These are phyloP conservation scores for Cornus suecica DNA, from an alignment of 148 eudicot species.

Conservation along the genomic window DNA sequence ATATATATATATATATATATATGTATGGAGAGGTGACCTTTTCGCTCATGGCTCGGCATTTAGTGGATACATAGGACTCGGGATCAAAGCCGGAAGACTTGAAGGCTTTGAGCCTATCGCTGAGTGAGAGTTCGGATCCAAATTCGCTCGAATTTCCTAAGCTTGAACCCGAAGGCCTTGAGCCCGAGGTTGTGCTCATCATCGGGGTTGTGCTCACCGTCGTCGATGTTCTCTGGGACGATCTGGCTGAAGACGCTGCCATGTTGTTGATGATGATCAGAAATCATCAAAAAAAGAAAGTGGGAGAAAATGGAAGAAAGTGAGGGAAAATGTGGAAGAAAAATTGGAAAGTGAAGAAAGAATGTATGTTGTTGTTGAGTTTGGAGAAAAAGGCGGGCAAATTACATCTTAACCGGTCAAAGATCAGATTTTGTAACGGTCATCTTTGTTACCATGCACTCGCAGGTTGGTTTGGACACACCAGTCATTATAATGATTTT, in stretches of 20 bases:
- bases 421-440: not conserved
- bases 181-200: no score
- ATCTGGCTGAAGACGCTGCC: not conserved
- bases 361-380: no score
- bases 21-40: constrained; percentile 39
- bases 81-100: constrained; percentile 64
- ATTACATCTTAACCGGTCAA: not conserved
- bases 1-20: no score
- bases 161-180: constrained; percentile 36
- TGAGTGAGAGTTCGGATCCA: constrained; percentile 54
- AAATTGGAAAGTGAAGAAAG: not conserved
- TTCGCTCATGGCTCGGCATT: constrained; percentile 67
- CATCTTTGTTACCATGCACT: not conserved
- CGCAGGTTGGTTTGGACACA: not conserved
- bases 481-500: no score
- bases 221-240: constrained; percentile 11
- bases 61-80: constrained; percentile 52
- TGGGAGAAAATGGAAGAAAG: not conserved
- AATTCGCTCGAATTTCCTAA: constrained; percentile 54
- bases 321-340: not conserved
- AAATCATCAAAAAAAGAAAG: not conserved
- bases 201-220: no score
- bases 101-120: constrained; percentile 75
- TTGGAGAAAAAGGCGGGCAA: constrained; percentile 9
- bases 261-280: no score